phyloP scores from a whole-genome alignment of 495 filamentous ascomycete species.

The Staphylotrichum longicolle region DNA sequence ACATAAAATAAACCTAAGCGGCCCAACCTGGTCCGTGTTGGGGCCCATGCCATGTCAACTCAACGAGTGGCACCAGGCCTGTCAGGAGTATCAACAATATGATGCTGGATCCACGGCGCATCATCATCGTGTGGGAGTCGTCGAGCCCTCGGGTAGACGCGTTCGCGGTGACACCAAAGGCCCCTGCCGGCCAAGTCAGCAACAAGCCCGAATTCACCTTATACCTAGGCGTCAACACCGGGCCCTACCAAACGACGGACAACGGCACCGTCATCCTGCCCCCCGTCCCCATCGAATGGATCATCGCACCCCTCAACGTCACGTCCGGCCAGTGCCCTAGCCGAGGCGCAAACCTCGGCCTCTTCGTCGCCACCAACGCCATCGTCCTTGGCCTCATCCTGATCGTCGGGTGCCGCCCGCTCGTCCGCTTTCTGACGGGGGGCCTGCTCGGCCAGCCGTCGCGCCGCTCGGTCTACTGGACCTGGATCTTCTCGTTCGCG shows the following conservation, averaged over 20 bases:
- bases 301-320: conserved; percentile 10
- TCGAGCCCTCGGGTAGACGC: background rate
- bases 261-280: background rate
- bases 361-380: conserved; percentile 1
- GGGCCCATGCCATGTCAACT: too few relatives aligned
- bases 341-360: background rate
- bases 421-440: background rate
- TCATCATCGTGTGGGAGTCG: too few relatives aligned
- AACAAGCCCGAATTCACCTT: background rate
- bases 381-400: background rate
- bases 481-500: background rate
- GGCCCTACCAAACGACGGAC: background rate
- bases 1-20: too few relatives aligned
- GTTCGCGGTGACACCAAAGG: background rate
- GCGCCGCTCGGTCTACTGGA: background rate
- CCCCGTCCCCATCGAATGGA: conserved; percentile 8
- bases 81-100: too few relatives aligned
- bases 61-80: too few relatives aligned
- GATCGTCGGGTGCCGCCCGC: background rate
- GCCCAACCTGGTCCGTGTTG: too few relatives aligned
- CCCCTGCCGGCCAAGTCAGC: background rate
- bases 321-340: conserved; percentile 6
- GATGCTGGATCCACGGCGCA: too few relatives aligned
- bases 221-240: background rate
- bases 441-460: background rate